Evolutionary conservation across 176 grass and related monocot species (phyloP), one percentile per base, ranked within the genome.

Genomic region (Paspalum vaginatum): DNA sequence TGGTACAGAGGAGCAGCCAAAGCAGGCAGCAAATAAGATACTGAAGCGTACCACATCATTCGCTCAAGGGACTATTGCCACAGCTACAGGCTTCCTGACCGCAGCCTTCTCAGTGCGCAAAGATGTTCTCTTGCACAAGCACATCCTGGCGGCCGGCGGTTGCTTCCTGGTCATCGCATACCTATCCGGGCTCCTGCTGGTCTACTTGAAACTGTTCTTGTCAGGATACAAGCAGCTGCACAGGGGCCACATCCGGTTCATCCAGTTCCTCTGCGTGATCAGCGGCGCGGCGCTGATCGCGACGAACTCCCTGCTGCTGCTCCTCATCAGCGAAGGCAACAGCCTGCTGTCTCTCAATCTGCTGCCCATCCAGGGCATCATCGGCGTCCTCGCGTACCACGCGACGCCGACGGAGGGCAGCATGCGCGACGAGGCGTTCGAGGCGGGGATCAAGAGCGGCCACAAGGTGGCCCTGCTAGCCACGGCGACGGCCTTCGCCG

Each of bases 161-260:
- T 58, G 50, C 49, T 87, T 59, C 39, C 54, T 87, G 40, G 22
- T 83, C 7, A 5, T 57, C 0, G 80, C 85, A 0, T 87, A 59
- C n/a, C 26, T 87, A 0, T 74, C 68, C 8, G 62, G 78, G 18
- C 78, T 80, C 37, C 41, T 87, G 25, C 72, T 81, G 32, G 8
- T 87, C 52, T 81, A 87, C 69, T 4, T 68, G 63, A 82, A 83
- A 26, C 1, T 87, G 52, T 87, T 67, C 72, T 11, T 87, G n/a
- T 87, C 85, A 61, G 78, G 56, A 13, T 2, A 14, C 69, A 74
- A 5, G 68, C 61, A 46, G 43, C 78, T 87, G 39, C 63, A 41
- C 8, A 8, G 15, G 53, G 45, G 69, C 20, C 72, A 82, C 26
- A 6, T 81, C 61, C 39, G 85, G 22, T 16, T 75, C 50, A 61